Evolutionary conservation across 768 basidiomycete genomes (phyloP).

Genomic region (Pleurotus salmoneostramineus): DNA sequence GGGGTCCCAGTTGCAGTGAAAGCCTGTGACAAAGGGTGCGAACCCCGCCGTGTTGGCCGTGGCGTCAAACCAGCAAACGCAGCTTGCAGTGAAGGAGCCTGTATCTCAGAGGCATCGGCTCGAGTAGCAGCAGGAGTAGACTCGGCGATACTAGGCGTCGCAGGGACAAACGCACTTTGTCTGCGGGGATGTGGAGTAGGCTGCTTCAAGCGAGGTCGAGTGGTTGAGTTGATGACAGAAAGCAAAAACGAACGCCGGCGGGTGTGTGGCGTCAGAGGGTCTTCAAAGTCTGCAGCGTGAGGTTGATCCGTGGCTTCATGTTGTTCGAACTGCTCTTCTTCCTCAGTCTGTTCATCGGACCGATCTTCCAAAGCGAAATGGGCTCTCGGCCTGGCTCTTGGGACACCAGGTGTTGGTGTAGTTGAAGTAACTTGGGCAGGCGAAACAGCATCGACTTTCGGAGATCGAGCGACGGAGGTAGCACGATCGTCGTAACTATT

Average conservation of each 20-base stretch:
- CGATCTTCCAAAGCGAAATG: slow-evolving; percentile 47
- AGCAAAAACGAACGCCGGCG: slow-evolving; percentile 81
- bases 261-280: slow-evolving; percentile 61
- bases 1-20: slow-evolving; percentile 27
- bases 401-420: slow-evolving; percentile 69
- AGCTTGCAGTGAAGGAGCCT: slow-evolving; percentile 32
- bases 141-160: slow-evolving; percentile 27
- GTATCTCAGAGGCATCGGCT: slow-evolving; percentile 12
- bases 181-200: slow-evolving; percentile 59
- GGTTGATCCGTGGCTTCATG: slow-evolving; percentile 14
- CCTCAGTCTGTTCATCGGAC: slow-evolving; percentile 14
- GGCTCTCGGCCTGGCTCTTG: slow-evolving; percentile 44
- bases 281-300: slow-evolving; percentile 20
- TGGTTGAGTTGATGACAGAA: slow-evolving; percentile 78
- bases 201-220: slow-evolving; percentile 66
- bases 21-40: slow-evolving; percentile 65
- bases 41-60: slow-evolving; percentile 37
- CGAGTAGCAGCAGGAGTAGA: slow-evolving; percentile 25
- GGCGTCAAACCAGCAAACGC: slow-evolving; percentile 68
- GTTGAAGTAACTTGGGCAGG: slow-evolving; percentile 53
- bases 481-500: slow-evolving; percentile 20
- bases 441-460: slow-evolving; percentile 22
- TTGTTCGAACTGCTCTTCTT: slow-evolving; percentile 5
- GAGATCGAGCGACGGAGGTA: slow-evolving; percentile 20
- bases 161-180: slow-evolving; percentile 19